Conservation (phyloP, 257 asterid species). For the Przewalskia tangutica region DNA sequence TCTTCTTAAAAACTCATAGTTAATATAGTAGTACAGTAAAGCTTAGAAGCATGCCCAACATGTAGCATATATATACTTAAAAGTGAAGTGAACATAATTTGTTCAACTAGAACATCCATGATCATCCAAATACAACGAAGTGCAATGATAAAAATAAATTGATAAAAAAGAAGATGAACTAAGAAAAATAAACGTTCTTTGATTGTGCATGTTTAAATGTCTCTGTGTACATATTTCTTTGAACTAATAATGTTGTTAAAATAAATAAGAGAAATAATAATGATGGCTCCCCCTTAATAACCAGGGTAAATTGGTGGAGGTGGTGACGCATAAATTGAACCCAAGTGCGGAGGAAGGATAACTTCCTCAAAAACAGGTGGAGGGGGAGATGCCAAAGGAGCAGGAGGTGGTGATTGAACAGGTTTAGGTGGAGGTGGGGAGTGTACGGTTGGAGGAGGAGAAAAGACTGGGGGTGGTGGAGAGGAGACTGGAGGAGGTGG, state of each 20-base stretch:
- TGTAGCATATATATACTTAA: neutral
- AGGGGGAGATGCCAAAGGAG: slow-evolving; percentile 25
- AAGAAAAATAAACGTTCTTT: neutral
- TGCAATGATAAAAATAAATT: neutral
- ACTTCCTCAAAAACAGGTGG: slow-evolving; percentile 19
- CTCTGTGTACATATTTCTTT: neutral
- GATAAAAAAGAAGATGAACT: neutral
- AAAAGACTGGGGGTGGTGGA: neutral
- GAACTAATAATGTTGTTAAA: neutral
- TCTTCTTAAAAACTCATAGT: too few relatives aligned
- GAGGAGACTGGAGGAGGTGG: slow-evolving; percentile 3
- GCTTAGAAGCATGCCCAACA: too few relatives aligned
- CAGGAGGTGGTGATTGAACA: slow-evolving; percentile 10
- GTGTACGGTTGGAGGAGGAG: neutral
- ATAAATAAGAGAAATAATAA: slow-evolving; percentile 1
- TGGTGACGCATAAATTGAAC: slow-evolving; percentile 38
- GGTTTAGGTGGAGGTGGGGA: slow-evolving; percentile 6
- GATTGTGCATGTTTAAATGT: neutral
- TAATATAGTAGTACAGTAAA: too few relatives aligned
- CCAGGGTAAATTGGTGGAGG: slow-evolving; percentile 71
- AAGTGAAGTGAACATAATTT: neutral
- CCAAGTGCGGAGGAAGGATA: slow-evolving; percentile 33
- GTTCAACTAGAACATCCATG: neutral
- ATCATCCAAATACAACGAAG: neutral
- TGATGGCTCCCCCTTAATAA: slow-evolving; percentile 23